These are phyloP conservation scores for Scenedesmus sp. DNA, from an alignment of 163 green algal species.

Conservation along the genomic window DNA sequence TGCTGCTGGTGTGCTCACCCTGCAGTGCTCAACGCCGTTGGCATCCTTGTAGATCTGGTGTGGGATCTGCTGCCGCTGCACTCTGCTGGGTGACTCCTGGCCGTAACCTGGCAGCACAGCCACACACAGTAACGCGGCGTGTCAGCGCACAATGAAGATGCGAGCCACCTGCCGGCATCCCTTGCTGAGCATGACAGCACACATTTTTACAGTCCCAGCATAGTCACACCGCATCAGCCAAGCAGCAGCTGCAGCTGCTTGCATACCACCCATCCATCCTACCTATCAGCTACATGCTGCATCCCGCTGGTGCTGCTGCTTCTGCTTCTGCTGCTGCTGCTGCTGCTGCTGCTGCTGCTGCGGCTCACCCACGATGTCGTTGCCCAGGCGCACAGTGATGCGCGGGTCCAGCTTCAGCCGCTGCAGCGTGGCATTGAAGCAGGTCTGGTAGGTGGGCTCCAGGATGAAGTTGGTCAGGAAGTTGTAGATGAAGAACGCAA, in stretches of 20 bases:
- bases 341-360: not conserved
- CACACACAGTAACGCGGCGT: not conserved
- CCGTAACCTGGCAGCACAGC: slow-evolving; percentile 50
- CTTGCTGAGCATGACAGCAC: not conserved
- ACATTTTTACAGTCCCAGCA: not conserved
- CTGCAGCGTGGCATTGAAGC: slow-evolving; percentile 87
- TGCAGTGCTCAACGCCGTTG: slow-evolving; percentile 84
- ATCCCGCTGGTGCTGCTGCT: too few species aligned
- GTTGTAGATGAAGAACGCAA: slow-evolving; percentile 84
- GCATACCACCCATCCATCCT: too few species aligned
- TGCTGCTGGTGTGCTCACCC: slow-evolving; percentile 59
- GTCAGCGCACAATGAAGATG: not conserved
- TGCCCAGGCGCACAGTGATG: slow-evolving; percentile 90
- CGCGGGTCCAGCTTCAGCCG: slow-evolving; percentile 83
- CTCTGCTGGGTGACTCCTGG: slow-evolving; percentile 71
- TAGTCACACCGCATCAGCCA: not conserved
- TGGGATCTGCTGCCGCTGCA: slow-evolving; percentile 87
- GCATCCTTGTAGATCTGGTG: slow-evolving; percentile 88
- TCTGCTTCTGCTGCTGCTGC: not conserved
- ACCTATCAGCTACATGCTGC: too few species aligned
- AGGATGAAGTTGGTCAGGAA: slow-evolving; percentile 88
- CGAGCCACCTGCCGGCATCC: not conserved
- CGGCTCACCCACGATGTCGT: slow-evolving; percentile 69
- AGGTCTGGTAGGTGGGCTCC: slow-evolving; percentile 86
- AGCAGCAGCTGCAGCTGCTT: not conserved